These are phyloP conservation scores for Cyberlindnera sargentensis DNA, from an alignment of 805 yeast species.

Conservation along the genomic window DNA sequence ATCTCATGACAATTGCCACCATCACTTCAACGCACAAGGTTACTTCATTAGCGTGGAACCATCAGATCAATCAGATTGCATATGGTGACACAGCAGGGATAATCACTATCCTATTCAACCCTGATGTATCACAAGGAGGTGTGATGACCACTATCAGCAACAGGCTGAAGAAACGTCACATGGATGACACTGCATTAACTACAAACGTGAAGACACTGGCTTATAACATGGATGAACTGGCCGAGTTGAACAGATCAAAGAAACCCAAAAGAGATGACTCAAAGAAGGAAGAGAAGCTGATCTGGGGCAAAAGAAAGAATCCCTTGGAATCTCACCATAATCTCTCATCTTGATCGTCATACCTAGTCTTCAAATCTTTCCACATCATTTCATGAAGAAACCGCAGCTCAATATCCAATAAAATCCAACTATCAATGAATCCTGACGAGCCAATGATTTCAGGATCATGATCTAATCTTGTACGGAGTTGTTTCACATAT, in stretches of 20 bases:
- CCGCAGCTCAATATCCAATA: too few species aligned
- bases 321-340: too few species aligned
- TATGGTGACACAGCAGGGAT: constrained; percentile 15
- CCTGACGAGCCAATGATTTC: too few species aligned
- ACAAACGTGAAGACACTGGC: constrained; percentile 6
- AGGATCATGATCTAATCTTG: too few species aligned
- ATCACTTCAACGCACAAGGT: constrained; percentile 4
- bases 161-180: constrained; percentile 14
- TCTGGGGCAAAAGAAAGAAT: constrained; percentile 7
- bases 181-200: constrained; percentile 10
- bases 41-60: constrained; percentile 19
- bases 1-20: constrained; percentile 10
- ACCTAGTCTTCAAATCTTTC: too few species aligned
- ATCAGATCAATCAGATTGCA: constrained; percentile 18
- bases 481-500: too few species aligned
- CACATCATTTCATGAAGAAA: too few species aligned
- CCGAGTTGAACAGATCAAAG: constrained; percentile 10
- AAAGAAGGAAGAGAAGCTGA: constrained; percentile 6
- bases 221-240: constrained; percentile 17
- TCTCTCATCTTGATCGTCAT: too few species aligned
- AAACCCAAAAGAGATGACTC: constrained; percentile 1
- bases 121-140: constrained; percentile 16
- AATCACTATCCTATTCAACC: constrained; percentile 14
- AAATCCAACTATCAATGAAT: too few species aligned
- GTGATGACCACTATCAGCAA: constrained; percentile 13